A percentile compares a stretch with the other conserved stretches of the same genome.
Evolutionary conservation across 495 filamentous ascomycete genomes (phyloP).

Genomic region (Penicillium macrosclerotiorum): DNA sequence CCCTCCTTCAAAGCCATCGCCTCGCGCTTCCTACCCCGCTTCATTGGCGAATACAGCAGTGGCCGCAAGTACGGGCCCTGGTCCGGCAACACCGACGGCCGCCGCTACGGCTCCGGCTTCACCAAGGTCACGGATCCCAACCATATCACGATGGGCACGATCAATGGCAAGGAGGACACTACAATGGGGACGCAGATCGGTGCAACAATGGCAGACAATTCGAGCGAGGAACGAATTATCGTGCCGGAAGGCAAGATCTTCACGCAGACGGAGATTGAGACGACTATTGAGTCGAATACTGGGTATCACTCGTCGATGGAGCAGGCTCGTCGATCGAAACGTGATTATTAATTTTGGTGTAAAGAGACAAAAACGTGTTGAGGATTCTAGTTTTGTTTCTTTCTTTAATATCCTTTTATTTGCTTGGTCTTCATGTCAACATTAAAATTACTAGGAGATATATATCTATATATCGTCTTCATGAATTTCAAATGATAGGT

Average conservation of each 20-base stretch:
- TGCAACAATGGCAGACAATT: slow-evolving; percentile 11
- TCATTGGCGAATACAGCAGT: slow-evolving; percentile 39
- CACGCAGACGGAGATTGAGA: slow-evolving; percentile 38
- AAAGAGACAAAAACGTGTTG: too few relatives aligned
- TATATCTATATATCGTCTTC: too few relatives aligned
- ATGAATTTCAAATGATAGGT: too few relatives aligned
- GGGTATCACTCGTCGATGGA: slow-evolving; percentile 15
- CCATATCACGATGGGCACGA: slow-evolving; percentile 17
- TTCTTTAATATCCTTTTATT: not conserved
- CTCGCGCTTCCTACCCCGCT: slow-evolving; percentile 38
- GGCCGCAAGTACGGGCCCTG: slow-evolving; percentile 29
- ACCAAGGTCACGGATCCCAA: slow-evolving; percentile 27
- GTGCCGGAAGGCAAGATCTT: slow-evolving; percentile 38
- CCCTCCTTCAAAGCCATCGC: slow-evolving; percentile 44
- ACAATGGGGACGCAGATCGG: slow-evolving; percentile 28
- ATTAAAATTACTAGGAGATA: too few relatives aligned
- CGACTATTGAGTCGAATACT: slow-evolving; percentile 30
- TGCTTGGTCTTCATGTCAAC: not conserved
- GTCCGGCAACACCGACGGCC: slow-evolving; percentile 18
- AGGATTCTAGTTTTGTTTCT: not conserved
- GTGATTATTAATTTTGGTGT: slow-evolving; percentile 5
- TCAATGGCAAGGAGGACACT: slow-evolving; percentile 14
- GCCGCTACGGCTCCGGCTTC: slow-evolving; percentile 30
- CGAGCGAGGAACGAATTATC: slow-evolving; percentile 37
- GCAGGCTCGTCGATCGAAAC: slow-evolving; percentile 15